phyloP scores from a whole-genome alignment of 208 protist genomes.

The Trypanosomatidae sp. region DNA sequence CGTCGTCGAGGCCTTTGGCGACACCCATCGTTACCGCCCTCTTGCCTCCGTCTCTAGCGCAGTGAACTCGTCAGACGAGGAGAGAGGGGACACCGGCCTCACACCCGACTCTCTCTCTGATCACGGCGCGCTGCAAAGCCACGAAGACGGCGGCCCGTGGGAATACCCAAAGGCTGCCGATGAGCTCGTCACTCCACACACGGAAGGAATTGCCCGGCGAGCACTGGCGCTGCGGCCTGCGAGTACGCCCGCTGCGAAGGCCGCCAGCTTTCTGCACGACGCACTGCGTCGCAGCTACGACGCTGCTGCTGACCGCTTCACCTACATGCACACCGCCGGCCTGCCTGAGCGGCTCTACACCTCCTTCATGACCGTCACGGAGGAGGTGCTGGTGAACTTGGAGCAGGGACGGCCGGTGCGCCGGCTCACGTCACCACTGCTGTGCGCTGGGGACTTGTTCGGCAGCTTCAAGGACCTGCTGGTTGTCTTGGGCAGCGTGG shows the following conservation, averaged over 20 bases:
- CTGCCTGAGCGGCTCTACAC: constrained; percentile 2
- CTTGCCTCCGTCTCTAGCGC: neutral
- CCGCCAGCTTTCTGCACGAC: constrained; percentile 19
- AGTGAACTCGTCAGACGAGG: neutral
- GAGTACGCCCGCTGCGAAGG: neutral
- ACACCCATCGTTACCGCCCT: constrained; percentile 15
- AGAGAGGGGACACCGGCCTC: neutral
- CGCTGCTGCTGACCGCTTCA: constrained; percentile 11
- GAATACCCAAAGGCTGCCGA: neutral
- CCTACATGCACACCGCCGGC: constrained; percentile 11
- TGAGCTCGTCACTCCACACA: constrained; percentile 21
- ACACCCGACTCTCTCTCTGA: too few relatives aligned
- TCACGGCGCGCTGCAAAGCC: too few relatives aligned
- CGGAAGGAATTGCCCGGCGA: neutral
- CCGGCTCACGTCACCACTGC: constrained; percentile 39
- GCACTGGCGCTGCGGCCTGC: neutral
- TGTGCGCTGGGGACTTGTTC: constrained; percentile 74
- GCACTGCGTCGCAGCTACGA: constrained; percentile 23
- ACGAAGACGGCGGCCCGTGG: constrained; percentile 15
- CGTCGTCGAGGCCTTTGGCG: constrained; percentile 17
- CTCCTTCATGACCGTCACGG: neutral
- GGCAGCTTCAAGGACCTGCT: constrained; percentile 73
- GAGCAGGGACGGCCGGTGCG: constrained; percentile 33
- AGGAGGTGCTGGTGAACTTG: constrained; percentile 1
- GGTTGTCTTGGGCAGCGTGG: constrained; percentile 35